Percentiles rank a stretch among this genome's conserved stretches.
phyloP scores from a whole-genome alignment of 2,329 filamentous ascomycete species.

The Xylaria digitata region DNA sequence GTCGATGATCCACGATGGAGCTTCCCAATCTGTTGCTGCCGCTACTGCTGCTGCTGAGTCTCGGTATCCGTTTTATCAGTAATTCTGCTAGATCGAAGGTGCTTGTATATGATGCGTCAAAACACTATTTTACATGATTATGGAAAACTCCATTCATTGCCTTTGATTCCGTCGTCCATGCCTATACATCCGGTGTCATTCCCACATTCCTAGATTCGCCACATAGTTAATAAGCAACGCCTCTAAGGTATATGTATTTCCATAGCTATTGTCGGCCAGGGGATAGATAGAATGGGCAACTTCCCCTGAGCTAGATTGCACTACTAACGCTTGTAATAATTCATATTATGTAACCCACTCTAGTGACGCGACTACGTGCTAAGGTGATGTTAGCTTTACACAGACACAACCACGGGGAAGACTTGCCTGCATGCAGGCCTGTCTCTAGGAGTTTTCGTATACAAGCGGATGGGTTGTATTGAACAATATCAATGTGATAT shows the following conservation, averaged over 20 bases:
- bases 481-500: background rate
- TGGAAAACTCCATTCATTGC: background rate
- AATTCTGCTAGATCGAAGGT: background rate
- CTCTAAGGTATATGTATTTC: background rate
- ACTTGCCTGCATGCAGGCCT: background rate
- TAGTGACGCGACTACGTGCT: no score
- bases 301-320: background rate
- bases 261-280: background rate
- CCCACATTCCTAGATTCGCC: background rate
- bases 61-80: background rate
- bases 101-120: background rate
- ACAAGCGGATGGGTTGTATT: background rate
- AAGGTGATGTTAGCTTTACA: no score
- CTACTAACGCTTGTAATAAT: no score
- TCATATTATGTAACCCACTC: no score
- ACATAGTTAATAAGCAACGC: background rate
- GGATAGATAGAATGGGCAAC: background rate
- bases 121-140: background rate
- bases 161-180: background rate
- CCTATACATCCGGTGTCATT: background rate
- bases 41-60: background rate
- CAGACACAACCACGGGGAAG: background rate
- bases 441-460: background rate
- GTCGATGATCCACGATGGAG: slow-evolving; percentile 26
- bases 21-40: slow-evolving; percentile 6